Conservation (phyloP, 345 rosid species). For the Dipteronia dyeriana region DNA sequence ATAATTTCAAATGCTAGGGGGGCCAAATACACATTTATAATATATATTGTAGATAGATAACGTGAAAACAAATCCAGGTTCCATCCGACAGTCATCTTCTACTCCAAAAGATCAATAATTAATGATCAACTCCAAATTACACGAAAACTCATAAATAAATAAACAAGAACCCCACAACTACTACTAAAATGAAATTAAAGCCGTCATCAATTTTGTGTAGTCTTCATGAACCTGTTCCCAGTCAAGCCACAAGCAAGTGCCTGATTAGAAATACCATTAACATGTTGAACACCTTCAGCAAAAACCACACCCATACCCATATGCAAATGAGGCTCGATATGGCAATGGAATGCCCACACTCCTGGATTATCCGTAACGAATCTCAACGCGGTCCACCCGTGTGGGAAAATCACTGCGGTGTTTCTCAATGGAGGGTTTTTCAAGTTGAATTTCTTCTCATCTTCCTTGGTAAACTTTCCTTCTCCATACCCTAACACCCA, state of each 20-base stretch:
- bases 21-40: too few relatives aligned
- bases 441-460: constrained; percentile 49
- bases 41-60: too few relatives aligned
- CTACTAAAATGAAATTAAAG: too few relatives aligned
- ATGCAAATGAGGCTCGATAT: constrained; percentile 89
- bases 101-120: too few relatives aligned
- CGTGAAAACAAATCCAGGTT: too few relatives aligned
- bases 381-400: constrained; percentile 90
- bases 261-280: constrained; percentile 45
- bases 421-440: constrained; percentile 71
- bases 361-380: constrained; percentile 82
- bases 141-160: too few relatives aligned
- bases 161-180: too few relatives aligned
- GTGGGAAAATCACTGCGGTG: constrained; percentile 62
- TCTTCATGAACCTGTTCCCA: constrained; percentile 24
- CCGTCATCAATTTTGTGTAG: neutral
- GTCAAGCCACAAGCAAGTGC: constrained; percentile 61
- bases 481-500: constrained; percentile 83
- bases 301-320: constrained; percentile 94
- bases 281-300: constrained; percentile 51
- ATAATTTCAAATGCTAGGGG: too few relatives aligned
- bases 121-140: too few relatives aligned
- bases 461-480: constrained; percentile 44
- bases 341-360: constrained; percentile 91
- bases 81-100: too few relatives aligned